Evolutionary conservation across 768 basidiomycete genomes (phyloP).

Genomic region (Candolleomyces eurysporus): DNA sequence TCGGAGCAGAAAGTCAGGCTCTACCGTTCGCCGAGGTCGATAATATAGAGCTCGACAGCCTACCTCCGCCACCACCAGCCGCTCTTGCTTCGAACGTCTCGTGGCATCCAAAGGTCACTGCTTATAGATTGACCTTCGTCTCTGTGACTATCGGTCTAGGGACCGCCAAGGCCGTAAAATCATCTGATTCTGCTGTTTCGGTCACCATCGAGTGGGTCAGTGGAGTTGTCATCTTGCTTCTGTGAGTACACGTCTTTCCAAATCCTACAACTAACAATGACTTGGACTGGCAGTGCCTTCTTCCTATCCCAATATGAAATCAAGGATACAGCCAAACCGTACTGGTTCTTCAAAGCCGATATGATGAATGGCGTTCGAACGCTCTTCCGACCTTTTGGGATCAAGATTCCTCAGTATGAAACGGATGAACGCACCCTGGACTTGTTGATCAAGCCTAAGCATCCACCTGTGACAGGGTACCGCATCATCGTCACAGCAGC

Average conservation of each 20-base stretch:
- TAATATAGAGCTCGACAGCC: background rate
- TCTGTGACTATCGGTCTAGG: background rate
- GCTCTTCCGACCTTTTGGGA: background rate
- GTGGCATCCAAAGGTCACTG: constrained; percentile 1
- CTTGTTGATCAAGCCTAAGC: background rate
- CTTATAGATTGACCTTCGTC: background rate
- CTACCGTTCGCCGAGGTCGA: background rate
- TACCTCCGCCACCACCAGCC: background rate
- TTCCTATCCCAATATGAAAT: background rate
- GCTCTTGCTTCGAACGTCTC: background rate
- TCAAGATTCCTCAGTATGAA: background rate
- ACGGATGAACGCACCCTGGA: background rate
- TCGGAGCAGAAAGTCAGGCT: too few relatives aligned
- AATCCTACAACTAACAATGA: background rate
- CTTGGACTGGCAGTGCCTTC: background rate
- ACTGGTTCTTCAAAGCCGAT: constrained; percentile 3
- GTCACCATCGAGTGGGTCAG: background rate
- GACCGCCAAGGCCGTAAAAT: background rate
- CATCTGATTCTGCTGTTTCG: background rate
- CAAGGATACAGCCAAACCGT: background rate
- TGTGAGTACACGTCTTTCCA: background rate
- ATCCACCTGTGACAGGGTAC: constrained; percentile 10
- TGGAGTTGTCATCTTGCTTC: background rate
- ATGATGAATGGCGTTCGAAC: background rate
- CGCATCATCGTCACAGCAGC: constrained; percentile 7